A percentile compares a stretch with the other conserved stretches of the same genome.
Conservation (phyloP, 768 basidiomycete species). For the Lanmaoa rubissima region DNA sequence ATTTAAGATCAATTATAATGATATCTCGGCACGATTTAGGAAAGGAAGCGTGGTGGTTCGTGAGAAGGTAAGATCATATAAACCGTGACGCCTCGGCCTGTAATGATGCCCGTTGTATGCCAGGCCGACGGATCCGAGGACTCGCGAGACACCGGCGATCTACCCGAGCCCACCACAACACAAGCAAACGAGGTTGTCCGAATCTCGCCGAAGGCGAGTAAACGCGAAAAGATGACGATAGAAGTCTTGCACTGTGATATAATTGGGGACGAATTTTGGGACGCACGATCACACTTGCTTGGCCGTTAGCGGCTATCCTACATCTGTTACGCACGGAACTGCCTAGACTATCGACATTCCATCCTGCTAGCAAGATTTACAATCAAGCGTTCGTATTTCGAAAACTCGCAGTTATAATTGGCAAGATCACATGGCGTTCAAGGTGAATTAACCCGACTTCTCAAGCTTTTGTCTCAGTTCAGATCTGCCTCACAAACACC, state of each 20-base stretch:
- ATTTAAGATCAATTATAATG: conserved; percentile 88
- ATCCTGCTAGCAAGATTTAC: no score
- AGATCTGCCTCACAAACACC: background rate
- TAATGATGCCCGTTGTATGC: background rate
- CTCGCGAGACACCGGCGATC: background rate
- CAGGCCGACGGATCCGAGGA: conserved; percentile 11
- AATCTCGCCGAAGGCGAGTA: conserved; percentile 28
- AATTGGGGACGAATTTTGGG: conserved; percentile 82
- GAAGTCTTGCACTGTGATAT: conserved; percentile 78
- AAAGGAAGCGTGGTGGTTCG: conserved; percentile 87
- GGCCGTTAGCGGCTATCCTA: conserved; percentile 6
- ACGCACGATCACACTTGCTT: conserved; percentile 53
- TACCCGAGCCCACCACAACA: background rate
- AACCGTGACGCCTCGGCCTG: background rate
- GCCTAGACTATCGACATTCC: background rate
- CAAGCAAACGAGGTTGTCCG: background rate
- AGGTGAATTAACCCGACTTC: background rate
- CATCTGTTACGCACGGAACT: background rate
- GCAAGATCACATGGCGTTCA: background rate
- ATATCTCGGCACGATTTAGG: conserved; percentile 63
- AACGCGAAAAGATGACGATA: conserved; percentile 43
- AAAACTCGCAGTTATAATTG: background rate
- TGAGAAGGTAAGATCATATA: conserved; percentile 42
- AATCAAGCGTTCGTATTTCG: background rate
- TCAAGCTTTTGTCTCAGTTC: background rate